Percentiles rank a stretch among this genome's conserved stretches.
phyloP scores from a whole-genome alignment of 2,329 filamentous ascomycete genomes.

The Colletotrichum sp. region DNA sequence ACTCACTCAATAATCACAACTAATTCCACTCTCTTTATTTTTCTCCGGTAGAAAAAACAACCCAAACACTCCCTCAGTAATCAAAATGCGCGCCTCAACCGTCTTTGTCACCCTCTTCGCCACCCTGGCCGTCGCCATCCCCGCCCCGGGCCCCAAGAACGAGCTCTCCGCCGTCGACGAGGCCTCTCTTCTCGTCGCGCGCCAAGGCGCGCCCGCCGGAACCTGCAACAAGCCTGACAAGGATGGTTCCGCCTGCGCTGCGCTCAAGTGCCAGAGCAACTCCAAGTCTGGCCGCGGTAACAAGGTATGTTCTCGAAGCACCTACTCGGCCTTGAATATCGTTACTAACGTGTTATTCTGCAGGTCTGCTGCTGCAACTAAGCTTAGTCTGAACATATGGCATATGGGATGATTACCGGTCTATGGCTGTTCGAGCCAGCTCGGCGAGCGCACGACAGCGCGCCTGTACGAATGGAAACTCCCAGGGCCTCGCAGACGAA shows the following conservation, averaged over 20 bases:
- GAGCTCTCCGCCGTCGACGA: not conserved
- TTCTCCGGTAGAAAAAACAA: not conserved
- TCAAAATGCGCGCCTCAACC: conserved; percentile 3
- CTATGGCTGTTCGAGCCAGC: not conserved
- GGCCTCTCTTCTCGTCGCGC: not conserved
- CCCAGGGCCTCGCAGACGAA: not conserved
- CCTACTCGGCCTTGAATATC: too few relatives aligned
- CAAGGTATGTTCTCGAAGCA: not conserved
- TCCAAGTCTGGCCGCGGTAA: not conserved
- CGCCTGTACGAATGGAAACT: not conserved
- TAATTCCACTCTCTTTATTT: not conserved
- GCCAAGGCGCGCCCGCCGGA: not conserved
- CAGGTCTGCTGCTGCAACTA: conserved; percentile 14
- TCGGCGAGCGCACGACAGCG: not conserved
- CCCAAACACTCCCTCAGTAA: not conserved
- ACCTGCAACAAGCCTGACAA: not conserved
- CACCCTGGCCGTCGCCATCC: not conserved
- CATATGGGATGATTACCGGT: fast-evolving
- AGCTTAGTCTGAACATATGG: not conserved
- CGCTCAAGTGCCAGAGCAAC: not conserved
- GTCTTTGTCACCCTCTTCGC: conserved; percentile 5
- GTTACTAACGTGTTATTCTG: not conserved
- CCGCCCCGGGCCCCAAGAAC: not conserved
- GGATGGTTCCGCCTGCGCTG: not conserved
- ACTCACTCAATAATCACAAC: not conserved